A percentile compares a stretch with the other conserved stretches of the same genome.
These are phyloP conservation scores for Nothomitra cinnamomea DNA, from an alignment of 2,329 filamentous ascomycete species.

Conservation along the genomic window DNA sequence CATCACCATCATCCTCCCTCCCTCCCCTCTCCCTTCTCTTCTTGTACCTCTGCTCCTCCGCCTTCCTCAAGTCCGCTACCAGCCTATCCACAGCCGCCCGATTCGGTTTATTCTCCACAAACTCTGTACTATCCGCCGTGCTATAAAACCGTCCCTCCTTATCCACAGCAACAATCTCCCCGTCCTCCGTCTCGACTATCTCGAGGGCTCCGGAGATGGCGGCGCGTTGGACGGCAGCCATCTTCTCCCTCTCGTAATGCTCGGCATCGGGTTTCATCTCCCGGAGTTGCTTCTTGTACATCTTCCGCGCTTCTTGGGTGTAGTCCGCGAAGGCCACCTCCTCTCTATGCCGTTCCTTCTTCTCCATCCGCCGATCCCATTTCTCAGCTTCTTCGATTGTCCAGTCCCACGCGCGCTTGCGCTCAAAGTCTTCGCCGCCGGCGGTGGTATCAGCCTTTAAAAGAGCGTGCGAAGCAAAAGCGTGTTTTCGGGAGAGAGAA, in stretches of 20 bases:
- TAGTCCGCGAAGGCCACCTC: slow-evolving; percentile 86
- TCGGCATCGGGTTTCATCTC: slow-evolving; percentile 63
- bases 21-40: slow-evolving; percentile 67
- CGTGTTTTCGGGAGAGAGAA: slow-evolving; percentile 68
- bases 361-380: slow-evolving; percentile 82
- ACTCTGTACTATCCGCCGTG: slow-evolving; percentile 65
- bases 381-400: slow-evolving; percentile 84
- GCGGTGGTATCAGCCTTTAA: slow-evolving; percentile 82
- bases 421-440: slow-evolving; percentile 80
- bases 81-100: slow-evolving; percentile 76
- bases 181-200: slow-evolving; percentile 88
- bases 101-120: slow-evolving; percentile 71
- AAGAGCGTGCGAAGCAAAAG: slow-evolving; percentile 79
- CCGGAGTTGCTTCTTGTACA: slow-evolving; percentile 81
- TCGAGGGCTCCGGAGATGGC: slow-evolving; percentile 73
- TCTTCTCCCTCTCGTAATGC: slow-evolving; percentile 74
- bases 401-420: slow-evolving; percentile 98
- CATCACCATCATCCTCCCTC: slow-evolving; percentile 73
- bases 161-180: slow-evolving; percentile 87
- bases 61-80: slow-evolving; percentile 71
- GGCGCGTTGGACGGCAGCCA: slow-evolving; percentile 67
- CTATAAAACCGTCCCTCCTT: slow-evolving; percentile 82
- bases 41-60: slow-evolving; percentile 72
- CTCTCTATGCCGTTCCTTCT: slow-evolving; percentile 66
- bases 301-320: slow-evolving; percentile 69